Conservation (phyloP, 495 filamentous ascomycete species). For the Hypoxylon rickii region DNA sequence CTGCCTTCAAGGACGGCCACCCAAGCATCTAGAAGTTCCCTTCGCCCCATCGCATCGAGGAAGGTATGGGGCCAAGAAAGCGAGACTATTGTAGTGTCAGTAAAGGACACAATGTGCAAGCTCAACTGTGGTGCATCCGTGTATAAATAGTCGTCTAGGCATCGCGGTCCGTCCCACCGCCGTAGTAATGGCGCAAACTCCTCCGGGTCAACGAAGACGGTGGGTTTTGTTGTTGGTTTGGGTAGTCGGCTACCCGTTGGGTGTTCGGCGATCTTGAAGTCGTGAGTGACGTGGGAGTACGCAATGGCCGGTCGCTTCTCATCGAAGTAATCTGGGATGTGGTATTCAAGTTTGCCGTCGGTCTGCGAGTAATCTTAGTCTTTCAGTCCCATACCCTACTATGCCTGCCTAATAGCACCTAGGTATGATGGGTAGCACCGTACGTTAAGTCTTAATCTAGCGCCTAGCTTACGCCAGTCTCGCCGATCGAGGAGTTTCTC, state of each 20-base stretch:
- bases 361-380: conserved; percentile 19
- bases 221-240: conserved; percentile 30
- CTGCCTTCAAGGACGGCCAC: conserved; percentile 42
- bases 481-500: conserved; percentile 41
- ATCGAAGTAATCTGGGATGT: conserved; percentile 49
- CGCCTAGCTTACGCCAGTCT: conserved; percentile 53
- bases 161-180: conserved; percentile 27
- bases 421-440: conserved; percentile 1
- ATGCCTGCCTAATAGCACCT: background rate
- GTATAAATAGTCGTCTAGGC: conserved; percentile 48
- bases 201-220: conserved; percentile 40
- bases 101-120: conserved; percentile 54
- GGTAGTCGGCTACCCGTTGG: conserved; percentile 40
- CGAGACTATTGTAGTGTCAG: conserved; percentile 53
- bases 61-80: conserved; percentile 53
- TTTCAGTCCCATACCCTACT: background rate
- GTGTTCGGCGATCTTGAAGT: conserved; percentile 41
- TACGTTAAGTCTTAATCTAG: conserved; percentile 48
- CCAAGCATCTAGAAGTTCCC: conserved; percentile 46
- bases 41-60: conserved; percentile 51
- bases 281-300: conserved; percentile 41
- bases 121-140: conserved; percentile 49
- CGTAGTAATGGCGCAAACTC: conserved; percentile 30
- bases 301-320: conserved; percentile 43
- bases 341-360: conserved; percentile 48